Conservation (phyloP, 495 filamentous ascomycete species). For the Aspergillus nanangensis region DNA sequence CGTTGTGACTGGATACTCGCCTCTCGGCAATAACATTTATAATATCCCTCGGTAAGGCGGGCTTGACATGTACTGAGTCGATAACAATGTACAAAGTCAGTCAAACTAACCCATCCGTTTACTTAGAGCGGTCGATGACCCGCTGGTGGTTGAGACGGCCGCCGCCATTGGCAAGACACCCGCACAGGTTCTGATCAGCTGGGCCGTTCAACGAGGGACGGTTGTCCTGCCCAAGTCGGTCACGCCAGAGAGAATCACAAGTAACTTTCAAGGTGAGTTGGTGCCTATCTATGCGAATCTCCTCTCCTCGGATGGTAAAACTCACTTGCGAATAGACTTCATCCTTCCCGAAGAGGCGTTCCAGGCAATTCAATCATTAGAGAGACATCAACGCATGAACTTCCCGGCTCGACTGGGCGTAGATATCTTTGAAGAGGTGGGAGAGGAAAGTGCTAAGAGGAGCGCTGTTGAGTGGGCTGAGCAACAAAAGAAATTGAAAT, state of each 20-base stretch:
- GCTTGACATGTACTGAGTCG: no score
- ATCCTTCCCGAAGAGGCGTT: conserved; percentile 32
- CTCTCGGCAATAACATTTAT: conserved; percentile 43
- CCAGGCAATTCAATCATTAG: conserved; percentile 21
- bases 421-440: conserved; percentile 24
- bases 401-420: conserved; percentile 26
- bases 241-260: conserved; percentile 43
- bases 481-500: conserved; percentile 9
- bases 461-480: conserved; percentile 14
- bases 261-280: conserved; percentile 36
- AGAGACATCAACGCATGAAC: conserved; percentile 27
- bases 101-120: no score
- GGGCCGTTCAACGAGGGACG: conserved; percentile 69
- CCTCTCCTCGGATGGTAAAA: no score
- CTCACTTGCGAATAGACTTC: conserved; percentile 23
- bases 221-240: conserved; percentile 53
- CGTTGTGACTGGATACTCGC: conserved; percentile 38
- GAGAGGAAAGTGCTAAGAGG: conserved; percentile 12
- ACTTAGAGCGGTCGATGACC: conserved; percentile 47
- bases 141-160: conserved; percentile 46
- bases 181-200: conserved; percentile 68
- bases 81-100: no score
- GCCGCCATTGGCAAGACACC: conserved; percentile 60
- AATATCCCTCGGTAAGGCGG: conserved; percentile 22
- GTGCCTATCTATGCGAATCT: no score